Conservation (phyloP, 2,329 filamentous ascomycete species). For the Talaromyces sp. region DNA sequence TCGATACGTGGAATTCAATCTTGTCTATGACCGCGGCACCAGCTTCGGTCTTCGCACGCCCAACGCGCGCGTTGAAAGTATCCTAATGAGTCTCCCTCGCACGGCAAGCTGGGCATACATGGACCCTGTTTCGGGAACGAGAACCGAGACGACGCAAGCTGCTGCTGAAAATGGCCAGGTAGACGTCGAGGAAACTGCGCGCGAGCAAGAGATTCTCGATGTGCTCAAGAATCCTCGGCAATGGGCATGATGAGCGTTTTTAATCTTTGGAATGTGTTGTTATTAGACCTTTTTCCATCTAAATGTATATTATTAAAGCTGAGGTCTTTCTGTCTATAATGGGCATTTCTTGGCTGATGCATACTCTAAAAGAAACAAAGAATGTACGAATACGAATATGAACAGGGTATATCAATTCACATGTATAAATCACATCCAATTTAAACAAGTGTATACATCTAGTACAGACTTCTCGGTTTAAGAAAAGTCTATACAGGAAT, state of each 20-base stretch:
- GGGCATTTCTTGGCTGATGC: background rate
- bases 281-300: background rate
- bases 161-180: conserved; percentile 40
- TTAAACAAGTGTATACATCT: background rate
- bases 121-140: conserved; percentile 56
- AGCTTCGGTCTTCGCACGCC: conserved; percentile 92
- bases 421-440: background rate
- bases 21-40: conserved; percentile 93
- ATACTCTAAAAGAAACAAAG: background rate
- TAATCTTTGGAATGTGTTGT: background rate
- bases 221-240: conserved; percentile 60
- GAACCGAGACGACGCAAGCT: conserved; percentile 25
- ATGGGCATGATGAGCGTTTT: conserved; percentile 46
- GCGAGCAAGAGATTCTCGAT: conserved; percentile 74
- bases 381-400: conserved; percentile 1
- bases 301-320: background rate
- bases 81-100: conserved; percentile 91
- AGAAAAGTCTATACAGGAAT: background rate
- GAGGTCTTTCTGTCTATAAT: background rate
- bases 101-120: conserved; percentile 96
- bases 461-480: conserved; percentile 2
- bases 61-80: conserved; percentile 87
- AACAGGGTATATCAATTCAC: background rate
- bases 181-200: conserved; percentile 29
- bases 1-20: conserved; percentile 97